Evolutionary conservation across 768 basidiomycete genomes (phyloP).

Genomic region (Lactifluus rugatus): DNA sequence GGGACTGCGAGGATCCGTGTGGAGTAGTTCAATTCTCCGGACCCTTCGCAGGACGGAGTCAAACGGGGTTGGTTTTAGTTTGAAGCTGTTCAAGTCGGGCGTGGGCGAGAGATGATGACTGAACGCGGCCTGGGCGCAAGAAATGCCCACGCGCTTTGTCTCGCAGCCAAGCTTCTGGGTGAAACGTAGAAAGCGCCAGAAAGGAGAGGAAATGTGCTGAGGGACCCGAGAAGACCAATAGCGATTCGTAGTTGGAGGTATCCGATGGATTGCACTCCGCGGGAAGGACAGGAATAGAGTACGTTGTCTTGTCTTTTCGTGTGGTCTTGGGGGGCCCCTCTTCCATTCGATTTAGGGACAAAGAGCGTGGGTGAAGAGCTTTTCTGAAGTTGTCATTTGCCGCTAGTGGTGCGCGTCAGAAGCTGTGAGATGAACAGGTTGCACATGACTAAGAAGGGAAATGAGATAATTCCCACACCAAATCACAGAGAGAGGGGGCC

Average conservation of each 20-base stretch:
- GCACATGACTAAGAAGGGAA: conserved; percentile 9
- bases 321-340: neutral
- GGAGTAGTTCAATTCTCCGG: neutral
- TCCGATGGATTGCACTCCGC: conserved; percentile 2
- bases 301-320: neutral
- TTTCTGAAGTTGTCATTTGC: conserved; percentile 4
- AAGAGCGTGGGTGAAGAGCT: conserved; percentile 18
- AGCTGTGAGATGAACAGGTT: conserved; percentile 5
- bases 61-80: neutral
- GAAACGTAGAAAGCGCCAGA: conserved; percentile 4
- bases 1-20: neutral
- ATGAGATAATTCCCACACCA: conserved; percentile 8
- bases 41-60: neutral
- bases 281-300: neutral
- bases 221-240: neutral
- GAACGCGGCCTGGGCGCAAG: neutral
- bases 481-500: conserved; percentile 4
- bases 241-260: neutral
- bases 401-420: conserved; percentile 14
- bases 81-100: neutral
- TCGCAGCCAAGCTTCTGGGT: conserved; percentile 15
- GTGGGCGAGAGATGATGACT: neutral
- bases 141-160: neutral
- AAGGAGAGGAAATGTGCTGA: neutral
- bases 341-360: conserved; percentile 19